Percentiles rank a stretch among this genome's conserved stretches.
Conservation (phyloP, 495 filamentous ascomycete genomes). For the Xylaria acuta region DNA sequence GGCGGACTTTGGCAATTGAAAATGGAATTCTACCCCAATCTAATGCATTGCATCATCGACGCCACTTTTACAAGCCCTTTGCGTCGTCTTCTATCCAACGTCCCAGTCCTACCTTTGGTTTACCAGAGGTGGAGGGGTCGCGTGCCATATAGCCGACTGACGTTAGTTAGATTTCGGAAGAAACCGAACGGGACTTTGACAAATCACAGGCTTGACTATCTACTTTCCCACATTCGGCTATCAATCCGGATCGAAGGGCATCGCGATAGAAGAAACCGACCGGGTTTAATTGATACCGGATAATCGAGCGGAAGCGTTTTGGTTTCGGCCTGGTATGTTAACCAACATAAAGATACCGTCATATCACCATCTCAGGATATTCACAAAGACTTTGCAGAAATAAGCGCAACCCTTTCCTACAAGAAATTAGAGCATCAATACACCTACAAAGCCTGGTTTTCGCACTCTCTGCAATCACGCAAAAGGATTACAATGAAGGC, state of each 20-base stretch:
- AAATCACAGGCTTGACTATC: too few species aligned
- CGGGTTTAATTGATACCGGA: neutral
- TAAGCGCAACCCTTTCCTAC: neutral
- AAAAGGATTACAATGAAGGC: neutral
- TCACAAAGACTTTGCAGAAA: neutral
- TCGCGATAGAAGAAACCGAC: neutral
- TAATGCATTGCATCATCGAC: neutral
- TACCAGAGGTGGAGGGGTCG: neutral
- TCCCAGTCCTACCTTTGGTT: neutral
- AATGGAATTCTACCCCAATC: neutral
- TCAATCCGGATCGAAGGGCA: neutral
- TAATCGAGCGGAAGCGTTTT: neutral
- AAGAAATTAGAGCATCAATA: neutral
- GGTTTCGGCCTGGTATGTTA: too few species aligned
- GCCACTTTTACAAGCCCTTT: neutral
- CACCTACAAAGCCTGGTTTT: neutral
- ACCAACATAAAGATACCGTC: neutral
- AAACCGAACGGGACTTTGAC: too few species aligned
- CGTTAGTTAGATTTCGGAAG: neutral
- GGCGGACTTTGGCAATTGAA: neutral
- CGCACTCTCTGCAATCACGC: neutral
- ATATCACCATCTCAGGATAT: neutral
- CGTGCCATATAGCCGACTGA: neutral
- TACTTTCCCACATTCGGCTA: neutral
- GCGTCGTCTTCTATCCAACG: neutral